Evolutionary conservation across 768 basidiomycete genomes (phyloP), one percentile per base, ranked within the genome.

Genomic region (Lyophyllum semitale): DNA sequence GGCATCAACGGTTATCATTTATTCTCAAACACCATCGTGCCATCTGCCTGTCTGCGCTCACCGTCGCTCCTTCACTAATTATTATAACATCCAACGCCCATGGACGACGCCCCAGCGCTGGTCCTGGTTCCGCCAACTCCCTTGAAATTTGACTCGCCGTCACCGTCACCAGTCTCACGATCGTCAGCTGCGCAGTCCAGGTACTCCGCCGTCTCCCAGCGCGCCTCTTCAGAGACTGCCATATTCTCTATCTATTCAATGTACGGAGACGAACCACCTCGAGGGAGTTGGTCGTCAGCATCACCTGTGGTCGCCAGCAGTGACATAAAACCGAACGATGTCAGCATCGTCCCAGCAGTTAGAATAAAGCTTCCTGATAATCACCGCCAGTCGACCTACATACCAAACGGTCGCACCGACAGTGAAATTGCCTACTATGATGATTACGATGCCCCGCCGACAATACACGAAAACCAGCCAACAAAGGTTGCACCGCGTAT

Each of bases 191-290:
- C 77, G 43, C 59, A 59, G 45, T 61, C 67, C 25, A 58, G 76
- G 67, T 58, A 71, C 71, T 66, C 69, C 64, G 51, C 62, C 63
- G 43, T 70, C 67, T 74, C 75, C 48, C 73, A 73, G 61, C 81
- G 85, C 54, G 75, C 74, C 53, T 85, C 87, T 0, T 84, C 88
- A 12, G 89, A 90, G 63, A 84, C 87, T 46, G 84, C 89, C 12
- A 89, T 93, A 66, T 84, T 88, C 66, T 85, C 88, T 50, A 93
- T 93, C 53, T 93, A 91, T 68, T 91, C 88, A 46, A 92, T 92
- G 91, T 93, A 93, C 68, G 84, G 84, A 50, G 85, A 87, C 67
- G 82, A 85, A 54, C 57, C 52, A 58, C 67, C 62, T 8, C 71
- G 73, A 48, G 68, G 74, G 48, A 80, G 80, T 74, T 85, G 81